A percentile compares a stretch with the other conserved stretches of the same genome.
These are phyloP conservation scores for Incumbomyces lentus DNA, from an alignment of 2,329 filamentous ascomycete species.

Conservation along the genomic window DNA sequence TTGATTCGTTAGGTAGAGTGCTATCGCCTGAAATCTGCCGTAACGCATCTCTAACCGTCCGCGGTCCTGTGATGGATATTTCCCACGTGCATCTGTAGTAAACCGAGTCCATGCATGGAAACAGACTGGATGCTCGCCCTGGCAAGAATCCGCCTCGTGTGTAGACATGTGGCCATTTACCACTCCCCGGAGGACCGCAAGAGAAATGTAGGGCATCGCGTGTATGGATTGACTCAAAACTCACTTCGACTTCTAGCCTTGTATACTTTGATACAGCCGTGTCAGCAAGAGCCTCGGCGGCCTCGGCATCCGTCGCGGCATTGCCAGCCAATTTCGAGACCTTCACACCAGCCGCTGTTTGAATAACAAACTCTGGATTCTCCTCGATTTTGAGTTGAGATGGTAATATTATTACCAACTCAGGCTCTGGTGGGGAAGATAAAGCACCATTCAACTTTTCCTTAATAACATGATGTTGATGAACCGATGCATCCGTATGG, in stretches of 20 bases:
- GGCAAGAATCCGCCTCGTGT: slow-evolving; percentile 71
- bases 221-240: slow-evolving; percentile 65
- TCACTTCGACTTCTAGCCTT: slow-evolving; percentile 57
- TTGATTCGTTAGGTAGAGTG: slow-evolving; percentile 1
- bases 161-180: slow-evolving; percentile 82
- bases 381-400: slow-evolving; percentile 29
- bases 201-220: slow-evolving; percentile 88
- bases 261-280: slow-evolving; percentile 41
- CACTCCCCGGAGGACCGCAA: slow-evolving; percentile 67
- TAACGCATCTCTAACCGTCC: slow-evolving; percentile 70
- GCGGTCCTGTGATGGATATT: slow-evolving; percentile 73
- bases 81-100: slow-evolving; percentile 77
- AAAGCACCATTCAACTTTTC: slow-evolving; percentile 47
- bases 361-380: slow-evolving; percentile 51
- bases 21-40: slow-evolving; percentile 9
- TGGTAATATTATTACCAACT: slow-evolving; percentile 50
- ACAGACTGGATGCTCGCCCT: slow-evolving; percentile 73
- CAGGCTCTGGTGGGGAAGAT: slow-evolving; percentile 42
- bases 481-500: slow-evolving; percentile 44
- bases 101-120: slow-evolving; percentile 85
- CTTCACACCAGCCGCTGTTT: slow-evolving; percentile 39
- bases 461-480: slow-evolving; percentile 68
- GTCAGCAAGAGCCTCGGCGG: slow-evolving; percentile 27
- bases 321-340: slow-evolving; percentile 24
- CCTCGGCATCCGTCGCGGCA: slow-evolving; percentile 26